These are phyloP conservation scores for Leccinum imitatum DNA, from an alignment of 768 basidiomycete genomes.

Conservation along the genomic window DNA sequence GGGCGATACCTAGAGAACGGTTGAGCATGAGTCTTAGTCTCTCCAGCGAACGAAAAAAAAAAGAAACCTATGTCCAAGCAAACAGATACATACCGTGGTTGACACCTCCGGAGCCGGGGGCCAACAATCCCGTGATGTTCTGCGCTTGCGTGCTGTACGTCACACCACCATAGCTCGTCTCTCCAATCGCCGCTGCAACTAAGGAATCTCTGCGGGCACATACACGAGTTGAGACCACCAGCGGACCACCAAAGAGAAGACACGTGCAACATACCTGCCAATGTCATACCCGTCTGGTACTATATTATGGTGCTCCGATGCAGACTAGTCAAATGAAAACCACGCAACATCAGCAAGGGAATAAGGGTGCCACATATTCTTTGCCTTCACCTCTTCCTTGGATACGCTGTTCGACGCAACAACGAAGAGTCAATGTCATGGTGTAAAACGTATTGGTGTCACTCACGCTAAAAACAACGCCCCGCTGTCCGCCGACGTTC, in stretches of 20 bases:
- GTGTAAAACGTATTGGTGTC: too few species aligned
- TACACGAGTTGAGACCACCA: neutral
- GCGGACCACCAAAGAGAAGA: too few species aligned
- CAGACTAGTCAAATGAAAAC: conserved; percentile 20
- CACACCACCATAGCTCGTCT: conserved; percentile 41
- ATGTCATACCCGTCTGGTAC: conserved; percentile 49
- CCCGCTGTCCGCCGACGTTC: conserved; percentile 45
- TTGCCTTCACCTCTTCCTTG: conserved; percentile 39
- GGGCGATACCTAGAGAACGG: too few species aligned
- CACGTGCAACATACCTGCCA: conserved; percentile 36
- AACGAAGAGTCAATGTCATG: neutral
- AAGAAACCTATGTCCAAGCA: neutral
- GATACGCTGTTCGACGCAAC: conserved; percentile 38
- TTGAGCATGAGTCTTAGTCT: too few species aligned
- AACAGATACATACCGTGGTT: conserved; percentile 44
- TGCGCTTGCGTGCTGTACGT: conserved; percentile 46
- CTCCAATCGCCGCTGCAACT: conserved; percentile 39
- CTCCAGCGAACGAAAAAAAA: neutral
- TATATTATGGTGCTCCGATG: conserved; percentile 40
- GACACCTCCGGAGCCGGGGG: conserved; percentile 49
- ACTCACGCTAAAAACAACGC: conserved; percentile 61
- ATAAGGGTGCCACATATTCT: neutral
- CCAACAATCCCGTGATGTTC: conserved; percentile 50
- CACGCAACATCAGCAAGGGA: neutral
- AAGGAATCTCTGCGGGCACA: conserved; percentile 35